Conservation (phyloP, 2,329 filamentous ascomycete genomes). For the Aspergillus sp. region DNA sequence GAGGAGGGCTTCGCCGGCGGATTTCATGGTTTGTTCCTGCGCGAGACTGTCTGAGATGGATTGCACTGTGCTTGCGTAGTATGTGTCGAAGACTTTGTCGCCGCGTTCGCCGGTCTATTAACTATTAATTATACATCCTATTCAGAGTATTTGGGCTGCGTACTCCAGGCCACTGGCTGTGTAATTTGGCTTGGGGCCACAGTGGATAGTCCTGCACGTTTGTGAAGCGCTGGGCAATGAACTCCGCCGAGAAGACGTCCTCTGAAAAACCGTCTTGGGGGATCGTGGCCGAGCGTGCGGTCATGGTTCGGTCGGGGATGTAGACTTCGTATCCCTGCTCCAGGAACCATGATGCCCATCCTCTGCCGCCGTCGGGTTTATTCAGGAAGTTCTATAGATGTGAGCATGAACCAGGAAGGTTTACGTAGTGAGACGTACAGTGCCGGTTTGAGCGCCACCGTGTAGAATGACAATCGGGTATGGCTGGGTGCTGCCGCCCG, state of each 20-base stretch:
- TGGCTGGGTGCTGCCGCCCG: conserved; percentile 16
- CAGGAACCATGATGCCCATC: conserved; percentile 51
- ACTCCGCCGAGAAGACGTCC: conserved; percentile 23
- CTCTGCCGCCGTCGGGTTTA: conserved; percentile 48
- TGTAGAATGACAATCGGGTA: conserved; percentile 36
- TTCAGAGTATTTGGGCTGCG: neutral
- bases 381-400: conserved; percentile 46
- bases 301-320: conserved; percentile 42
- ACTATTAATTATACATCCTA: too few species aligned
- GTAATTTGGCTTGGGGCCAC: conserved; percentile 38
- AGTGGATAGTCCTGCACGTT: conserved; percentile 30
- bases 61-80: conserved; percentile 23
- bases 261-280: conserved; percentile 20
- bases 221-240: conserved; percentile 31
- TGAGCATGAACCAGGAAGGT: neutral
- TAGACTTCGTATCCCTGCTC: conserved; percentile 48
- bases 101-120: conserved; percentile 27
- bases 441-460: conserved; percentile 32
- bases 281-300: conserved; percentile 33
- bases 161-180: conserved; percentile 42
- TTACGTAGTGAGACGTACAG: conserved; percentile 18
- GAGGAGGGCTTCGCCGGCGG: conserved; percentile 22
- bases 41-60: conserved; percentile 15
- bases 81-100: conserved; percentile 29
- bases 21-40: conserved; percentile 19